These are phyloP conservation scores for Colletotrichum karsti DNA, from an alignment of 2,329 filamentous ascomycete species.

Conservation along the genomic window DNA sequence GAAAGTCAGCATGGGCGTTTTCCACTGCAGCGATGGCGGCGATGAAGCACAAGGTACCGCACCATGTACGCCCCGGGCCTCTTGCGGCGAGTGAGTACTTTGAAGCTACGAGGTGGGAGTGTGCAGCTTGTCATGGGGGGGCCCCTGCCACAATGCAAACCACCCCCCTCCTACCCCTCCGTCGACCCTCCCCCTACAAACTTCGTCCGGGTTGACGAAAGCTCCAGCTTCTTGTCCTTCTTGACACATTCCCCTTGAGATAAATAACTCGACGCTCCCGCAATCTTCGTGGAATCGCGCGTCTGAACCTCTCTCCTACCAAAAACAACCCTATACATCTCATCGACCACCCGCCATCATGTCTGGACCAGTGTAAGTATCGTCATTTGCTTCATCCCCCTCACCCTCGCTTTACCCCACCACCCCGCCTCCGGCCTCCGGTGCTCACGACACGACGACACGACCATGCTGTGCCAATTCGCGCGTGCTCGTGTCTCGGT, in stretches of 20 bases:
- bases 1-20: background rate
- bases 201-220: constrained; percentile 29
- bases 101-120: constrained; percentile 12
- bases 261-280: constrained; percentile 31
- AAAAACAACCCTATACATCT: constrained; percentile 11
- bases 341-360: constrained; percentile 52
- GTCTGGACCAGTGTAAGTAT: constrained; percentile 75
- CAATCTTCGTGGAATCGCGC: constrained; percentile 12
- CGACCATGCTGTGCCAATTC: constrained; percentile 40
- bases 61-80: background rate
- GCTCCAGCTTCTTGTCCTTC: constrained; percentile 26
- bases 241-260: constrained; percentile 28
- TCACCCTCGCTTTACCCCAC: constrained; percentile 42
- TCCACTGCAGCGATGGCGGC: constrained; percentile 10
- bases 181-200: constrained; percentile 29
- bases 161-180: constrained; percentile 28
- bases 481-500: constrained; percentile 35
- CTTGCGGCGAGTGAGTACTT: background rate
- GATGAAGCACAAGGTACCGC: background rate
- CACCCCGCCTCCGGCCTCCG: constrained; percentile 44
- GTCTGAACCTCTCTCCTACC: constrained; percentile 20
- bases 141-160: constrained; percentile 26
- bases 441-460: constrained; percentile 29
- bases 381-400: constrained; percentile 33
- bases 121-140: constrained; percentile 20